Percentiles rank a stretch among this genome's conserved stretches.
Conservation (phyloP, 2,329 filamentous ascomycete genomes). For the Ascochyta pisi region DNA sequence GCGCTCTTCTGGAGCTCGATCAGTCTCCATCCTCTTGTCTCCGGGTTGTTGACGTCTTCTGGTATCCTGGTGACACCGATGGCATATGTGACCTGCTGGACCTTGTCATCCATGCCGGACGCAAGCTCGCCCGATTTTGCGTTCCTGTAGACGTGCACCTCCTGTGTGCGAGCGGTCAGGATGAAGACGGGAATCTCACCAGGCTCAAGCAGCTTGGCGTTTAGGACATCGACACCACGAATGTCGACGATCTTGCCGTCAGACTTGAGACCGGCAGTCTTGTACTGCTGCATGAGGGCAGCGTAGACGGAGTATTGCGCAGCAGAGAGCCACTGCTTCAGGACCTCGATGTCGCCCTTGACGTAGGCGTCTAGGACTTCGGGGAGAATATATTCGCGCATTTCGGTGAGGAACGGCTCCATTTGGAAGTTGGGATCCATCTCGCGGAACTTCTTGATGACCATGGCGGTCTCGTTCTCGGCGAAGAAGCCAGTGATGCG, state of each 20-base stretch:
- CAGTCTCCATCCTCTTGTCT: slow-evolving; percentile 94
- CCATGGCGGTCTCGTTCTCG: slow-evolving; percentile 96
- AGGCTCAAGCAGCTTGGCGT: slow-evolving; percentile 80
- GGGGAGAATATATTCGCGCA: slow-evolving; percentile 96
- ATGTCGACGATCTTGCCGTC: slow-evolving; percentile 97
- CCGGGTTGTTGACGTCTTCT: slow-evolving; percentile 95
- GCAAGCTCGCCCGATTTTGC: slow-evolving; percentile 88
- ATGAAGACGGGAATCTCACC: slow-evolving; percentile 95
- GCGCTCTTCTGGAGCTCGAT: slow-evolving; percentile 99
- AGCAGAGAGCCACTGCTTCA: slow-evolving; percentile 95
- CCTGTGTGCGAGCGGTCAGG: slow-evolving; percentile 93
- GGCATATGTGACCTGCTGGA: slow-evolving; percentile 96
- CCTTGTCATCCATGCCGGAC: slow-evolving; percentile 98
- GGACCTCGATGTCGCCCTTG: slow-evolving; percentile 87
- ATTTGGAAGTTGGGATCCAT: slow-evolving; percentile 96
- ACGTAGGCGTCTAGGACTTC: slow-evolving; percentile 98
- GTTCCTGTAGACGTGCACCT: slow-evolving; percentile 96
- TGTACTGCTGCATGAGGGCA: slow-evolving; percentile 96
- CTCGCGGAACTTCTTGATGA: slow-evolving; percentile 96
- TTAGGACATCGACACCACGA: slow-evolving; percentile 86
- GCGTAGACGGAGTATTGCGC: slow-evolving; percentile 97
- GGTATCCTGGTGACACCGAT: slow-evolving; percentile 93
- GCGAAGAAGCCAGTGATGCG: slow-evolving; percentile 94
- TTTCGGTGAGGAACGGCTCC: slow-evolving; percentile 91
- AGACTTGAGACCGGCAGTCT: slow-evolving; percentile 88